Evolutionary conservation across 352 stramenopile genomes (phyloP), one percentile per base, ranked within the genome.

Genomic region (Phytophthora capsici): DNA sequence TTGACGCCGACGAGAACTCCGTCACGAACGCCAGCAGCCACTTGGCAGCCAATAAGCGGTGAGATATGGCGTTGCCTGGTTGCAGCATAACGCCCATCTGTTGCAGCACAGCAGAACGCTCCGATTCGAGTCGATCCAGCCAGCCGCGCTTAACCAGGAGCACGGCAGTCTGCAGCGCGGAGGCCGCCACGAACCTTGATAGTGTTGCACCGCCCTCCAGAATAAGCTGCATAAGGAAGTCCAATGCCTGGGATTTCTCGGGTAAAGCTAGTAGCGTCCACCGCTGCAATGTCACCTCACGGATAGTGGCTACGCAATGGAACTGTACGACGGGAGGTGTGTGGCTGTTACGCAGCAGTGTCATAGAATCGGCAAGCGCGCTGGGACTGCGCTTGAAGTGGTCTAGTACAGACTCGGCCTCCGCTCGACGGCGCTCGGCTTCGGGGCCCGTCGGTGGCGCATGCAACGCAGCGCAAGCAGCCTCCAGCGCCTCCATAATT

Each of bases 21-120:
- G 84, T 92, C 49, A 94, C 84, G 34, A 95, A 93, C 14, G 88
- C 86, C 19, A 93, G 77, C 23, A 95, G 71, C 84, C 87, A 93
- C 60, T 93, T 95, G 46, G 84, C 78, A 5, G 84, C 84, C 38
- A 94, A 65, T 26, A 95, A 50, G 1, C 84, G 82, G 20, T 82
- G 79, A 8, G 68, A 66, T 43, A 84, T 74, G 4, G 38, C 47
- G 26, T 69, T 65, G 19, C 54, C 46, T 4, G 51, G 38, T 25
- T 71, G 53, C 65, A 93, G 64, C 81, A 93, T 89, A 2, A 25
- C 26, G 3, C 85, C 81, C 82, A 95, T 95, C 53, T 94, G 84
- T 55, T 83, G 74, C 50, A 95, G 48, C 41, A 94, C 77, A 1
- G 75, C 70, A 10, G 73, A 56, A 9, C 82, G 80, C 62, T 93